phyloP scores from a whole-genome alignment of 768 basidiomycete genomes.

The Favolaschia claudopus region DNA sequence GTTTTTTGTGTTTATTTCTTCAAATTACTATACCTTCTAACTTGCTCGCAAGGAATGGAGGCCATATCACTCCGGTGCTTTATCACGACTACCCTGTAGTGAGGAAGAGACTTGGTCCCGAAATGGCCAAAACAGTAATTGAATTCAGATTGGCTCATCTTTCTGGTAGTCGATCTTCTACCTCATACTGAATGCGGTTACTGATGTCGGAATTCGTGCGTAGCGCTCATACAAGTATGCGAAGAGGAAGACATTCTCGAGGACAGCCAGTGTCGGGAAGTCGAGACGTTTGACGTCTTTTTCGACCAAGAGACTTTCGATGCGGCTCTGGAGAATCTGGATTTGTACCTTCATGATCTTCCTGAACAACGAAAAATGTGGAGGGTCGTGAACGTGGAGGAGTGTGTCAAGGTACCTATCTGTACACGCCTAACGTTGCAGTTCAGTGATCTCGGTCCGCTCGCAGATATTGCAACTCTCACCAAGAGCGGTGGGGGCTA shows the following conservation, averaged over 20 bases:
- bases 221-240: conserved; percentile 45
- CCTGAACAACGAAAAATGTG: conserved; percentile 43
- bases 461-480: conserved; percentile 52
- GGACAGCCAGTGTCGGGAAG: conserved; percentile 51
- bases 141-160: conserved; percentile 54
- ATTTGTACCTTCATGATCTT: conserved; percentile 48
- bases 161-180: too few relatives aligned
- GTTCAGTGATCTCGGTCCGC: too few relatives aligned
- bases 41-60: conserved; percentile 53
- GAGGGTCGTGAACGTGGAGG: conserved; percentile 24
- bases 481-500: conserved; percentile 44
- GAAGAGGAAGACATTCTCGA: conserved; percentile 47
- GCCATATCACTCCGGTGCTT: conserved; percentile 53
- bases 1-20: not conserved
- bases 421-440: too few relatives aligned
- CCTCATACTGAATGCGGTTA: too few relatives aligned
- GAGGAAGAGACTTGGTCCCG: conserved; percentile 45
- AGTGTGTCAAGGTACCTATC: conserved; percentile 16
- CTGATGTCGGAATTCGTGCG: too few relatives aligned
- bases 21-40: not conserved
- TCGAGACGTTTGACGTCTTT: conserved; percentile 54
- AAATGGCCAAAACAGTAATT: conserved; percentile 46
- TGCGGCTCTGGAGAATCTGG: conserved; percentile 43
- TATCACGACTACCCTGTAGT: conserved; percentile 51
- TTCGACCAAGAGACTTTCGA: conserved; percentile 43